Evolutionary conservation across 148 eudicot species (phyloP), one percentile per base, ranked within the genome.

Genomic region (Bassia scoparia): DNA sequence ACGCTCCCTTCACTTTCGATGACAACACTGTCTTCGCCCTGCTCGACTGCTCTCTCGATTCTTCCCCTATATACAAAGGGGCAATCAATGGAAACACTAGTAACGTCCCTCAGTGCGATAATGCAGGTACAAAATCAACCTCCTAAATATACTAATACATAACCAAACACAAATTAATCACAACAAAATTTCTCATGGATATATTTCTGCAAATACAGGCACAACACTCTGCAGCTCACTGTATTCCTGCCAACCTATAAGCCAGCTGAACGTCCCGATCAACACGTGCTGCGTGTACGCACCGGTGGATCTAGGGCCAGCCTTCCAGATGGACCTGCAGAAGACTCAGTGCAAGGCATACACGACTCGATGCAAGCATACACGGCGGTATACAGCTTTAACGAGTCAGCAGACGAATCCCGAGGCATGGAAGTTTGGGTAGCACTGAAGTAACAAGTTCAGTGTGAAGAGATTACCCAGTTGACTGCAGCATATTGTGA

Each of bases 241-340:
- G 2, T 82, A 80, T 55, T 89, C 98, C 1, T 94, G 98, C 64
- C 91, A 86, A 27, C 89, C 97, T 0, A 78, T 91, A 15, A 89
- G 94, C 75, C 89, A 86, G 68, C 82, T 94, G 9, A 74, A 84
- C 50, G 80, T 74, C 15, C 92, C 90, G 0, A 74, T 85, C 33
- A 79, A 89, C 4, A 86, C 87, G 0, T 94, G 98, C 67, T 94
- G 98, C 31, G 97, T 94, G 1, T 94, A 94, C 74, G 77, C 95
- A 2, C 97, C 98, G 0, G 90, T 94, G n/a, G 96, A 91, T 58
- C 91, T 91, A 0, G 98, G 97, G 8, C 98, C 98, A 0, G 68
- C 97, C 10, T 94, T 83, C 61, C 87, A 91, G 27, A 94, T 94
- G 97, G 84, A 94, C 65, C 72, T 94, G 34, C 74, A 79, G 70